Percentiles rank a stretch among this genome's conserved stretches.
Conservation (phyloP, 306 rosid species). For the Ceratonia siliqua region DNA sequence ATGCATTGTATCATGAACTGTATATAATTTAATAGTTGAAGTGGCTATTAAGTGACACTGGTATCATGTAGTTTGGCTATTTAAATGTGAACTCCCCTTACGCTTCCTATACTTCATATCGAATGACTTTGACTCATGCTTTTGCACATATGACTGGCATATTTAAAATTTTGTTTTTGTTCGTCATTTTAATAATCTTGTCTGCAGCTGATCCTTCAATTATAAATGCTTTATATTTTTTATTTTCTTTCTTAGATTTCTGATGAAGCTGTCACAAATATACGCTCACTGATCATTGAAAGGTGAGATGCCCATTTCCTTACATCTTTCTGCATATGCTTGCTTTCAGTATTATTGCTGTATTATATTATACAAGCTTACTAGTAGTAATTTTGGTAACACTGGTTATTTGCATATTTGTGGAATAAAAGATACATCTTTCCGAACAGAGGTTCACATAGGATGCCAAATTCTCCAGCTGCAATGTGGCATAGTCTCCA, state of each 20-base stretch:
- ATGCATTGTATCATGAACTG: conserved; percentile 19
- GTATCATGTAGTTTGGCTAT: conserved; percentile 18
- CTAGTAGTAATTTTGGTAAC: not conserved
- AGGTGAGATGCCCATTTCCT: conserved; percentile 54
- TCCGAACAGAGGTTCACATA: not conserved
- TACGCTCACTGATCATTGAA: conserved; percentile 70
- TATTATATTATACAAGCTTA: not conserved
- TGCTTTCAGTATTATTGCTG: conserved; percentile 15
- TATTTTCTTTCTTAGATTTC: conserved; percentile 62
- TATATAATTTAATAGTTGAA: not conserved
- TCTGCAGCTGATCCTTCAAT: conserved; percentile 12
- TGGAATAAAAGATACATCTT: conserved; percentile 23
- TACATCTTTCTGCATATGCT: conserved; percentile 19
- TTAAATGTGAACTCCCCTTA: conserved; percentile 12
- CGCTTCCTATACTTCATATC: conserved; percentile 11
- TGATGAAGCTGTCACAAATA: conserved; percentile 74
- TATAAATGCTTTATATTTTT: conserved; percentile 28
- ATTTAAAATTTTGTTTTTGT: conserved; percentile 17
- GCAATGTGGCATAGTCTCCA: not conserved
- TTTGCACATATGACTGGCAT: conserved; percentile 19
- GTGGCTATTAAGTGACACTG: not conserved
- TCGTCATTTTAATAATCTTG: conserved; percentile 8
- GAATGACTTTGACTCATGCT: conserved; percentile 6
- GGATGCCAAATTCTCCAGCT: not conserved
- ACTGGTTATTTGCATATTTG: conserved; percentile 10